These are phyloP conservation scores for Penicillium soppii DNA, from an alignment of 495 filamentous ascomycete genomes.

Conservation along the genomic window DNA sequence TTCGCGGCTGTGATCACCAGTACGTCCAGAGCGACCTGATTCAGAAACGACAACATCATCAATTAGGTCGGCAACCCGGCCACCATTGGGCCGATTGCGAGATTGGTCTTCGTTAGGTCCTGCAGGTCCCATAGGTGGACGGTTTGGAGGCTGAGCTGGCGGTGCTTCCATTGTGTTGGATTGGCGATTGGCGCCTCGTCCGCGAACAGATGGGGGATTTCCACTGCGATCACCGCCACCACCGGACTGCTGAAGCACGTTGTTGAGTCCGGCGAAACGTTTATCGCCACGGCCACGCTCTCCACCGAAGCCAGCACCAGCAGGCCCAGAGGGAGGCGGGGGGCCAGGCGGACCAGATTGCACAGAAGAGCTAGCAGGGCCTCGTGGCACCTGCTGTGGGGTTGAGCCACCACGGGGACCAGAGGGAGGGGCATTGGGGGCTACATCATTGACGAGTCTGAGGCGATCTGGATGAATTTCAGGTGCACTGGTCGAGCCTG, in stretches of 20 bases:
- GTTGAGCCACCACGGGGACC: slow-evolving; percentile 2
- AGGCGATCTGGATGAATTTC: slow-evolving; percentile 54
- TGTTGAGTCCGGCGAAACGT: slow-evolving; percentile 44
- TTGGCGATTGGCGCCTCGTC: slow-evolving; percentile 38
- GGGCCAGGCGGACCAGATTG: background rate
- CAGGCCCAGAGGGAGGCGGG: slow-evolving; percentile 13
- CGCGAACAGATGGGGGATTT: slow-evolving; percentile 36
- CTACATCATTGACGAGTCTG: slow-evolving; percentile 20
- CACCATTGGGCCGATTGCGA: slow-evolving; percentile 19
- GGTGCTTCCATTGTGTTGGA: slow-evolving; percentile 21
- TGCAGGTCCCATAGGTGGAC: slow-evolving; percentile 28
- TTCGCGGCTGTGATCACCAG: slow-evolving; percentile 28
- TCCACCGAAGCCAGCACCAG: slow-evolving; percentile 25
- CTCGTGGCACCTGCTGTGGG: slow-evolving; percentile 23
- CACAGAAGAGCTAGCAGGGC: slow-evolving; percentile 10
- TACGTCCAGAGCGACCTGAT: slow-evolving; percentile 23
- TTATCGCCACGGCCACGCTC: slow-evolving; percentile 45
- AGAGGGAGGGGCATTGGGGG: slow-evolving; percentile 9
- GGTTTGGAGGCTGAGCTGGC: slow-evolving; percentile 28
- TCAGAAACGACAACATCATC: slow-evolving; percentile 35
- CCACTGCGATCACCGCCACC: slow-evolving; percentile 32
- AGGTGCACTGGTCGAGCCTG: slow-evolving; percentile 28
- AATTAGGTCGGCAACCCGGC: slow-evolving; percentile 26
- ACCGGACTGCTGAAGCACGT: slow-evolving; percentile 44
- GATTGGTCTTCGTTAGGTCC: slow-evolving; percentile 25